A percentile compares a stretch with the other conserved stretches of the same genome.
Conservation (phyloP, 768 basidiomycete genomes). For the Tephrocybe rancida region DNA sequence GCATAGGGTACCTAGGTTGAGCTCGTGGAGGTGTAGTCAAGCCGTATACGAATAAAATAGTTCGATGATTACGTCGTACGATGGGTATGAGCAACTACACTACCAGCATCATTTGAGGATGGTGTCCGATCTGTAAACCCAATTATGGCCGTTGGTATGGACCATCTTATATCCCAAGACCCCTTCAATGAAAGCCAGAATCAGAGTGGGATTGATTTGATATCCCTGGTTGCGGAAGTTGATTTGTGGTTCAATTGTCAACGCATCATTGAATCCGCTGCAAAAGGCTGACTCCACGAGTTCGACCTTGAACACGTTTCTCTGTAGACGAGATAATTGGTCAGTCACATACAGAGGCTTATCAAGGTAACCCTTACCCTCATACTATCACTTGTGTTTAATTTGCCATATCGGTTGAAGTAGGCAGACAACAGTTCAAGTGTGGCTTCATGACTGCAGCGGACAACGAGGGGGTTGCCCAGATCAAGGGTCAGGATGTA, state of each 20-base stretch:
- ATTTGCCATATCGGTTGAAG: slow-evolving; percentile 37
- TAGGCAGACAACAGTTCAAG: slow-evolving; percentile 36
- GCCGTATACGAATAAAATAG: no score
- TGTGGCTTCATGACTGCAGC: slow-evolving; percentile 39
- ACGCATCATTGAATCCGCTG: slow-evolving; percentile 33
- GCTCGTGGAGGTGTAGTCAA: no score
- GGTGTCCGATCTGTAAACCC: slow-evolving; percentile 31
- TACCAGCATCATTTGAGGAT: slow-evolving; percentile 15
- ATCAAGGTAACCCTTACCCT: slow-evolving; percentile 22
- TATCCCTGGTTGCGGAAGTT: slow-evolving; percentile 11
- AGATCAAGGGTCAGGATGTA: slow-evolving; percentile 36
- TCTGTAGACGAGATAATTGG: slow-evolving; percentile 19
- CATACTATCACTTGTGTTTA: slow-evolving; percentile 28
- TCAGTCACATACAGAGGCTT: neutral
- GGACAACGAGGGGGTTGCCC: slow-evolving; percentile 27
- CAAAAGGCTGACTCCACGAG: slow-evolving; percentile 37
- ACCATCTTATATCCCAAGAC: slow-evolving; percentile 37
- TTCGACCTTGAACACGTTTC: slow-evolving; percentile 31
- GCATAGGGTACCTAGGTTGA: no score
- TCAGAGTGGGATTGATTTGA: slow-evolving; percentile 33
- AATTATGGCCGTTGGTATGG: slow-evolving; percentile 31
- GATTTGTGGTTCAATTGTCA: slow-evolving; percentile 32
- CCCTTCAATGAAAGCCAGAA: slow-evolving; percentile 42
- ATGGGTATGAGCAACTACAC: no score
- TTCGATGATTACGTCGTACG: no score